Percentiles rank a stretch among this genome's conserved stretches.
Evolutionary conservation across 345 rosid genomes (phyloP).

Genomic region (Garcia nutans): DNA sequence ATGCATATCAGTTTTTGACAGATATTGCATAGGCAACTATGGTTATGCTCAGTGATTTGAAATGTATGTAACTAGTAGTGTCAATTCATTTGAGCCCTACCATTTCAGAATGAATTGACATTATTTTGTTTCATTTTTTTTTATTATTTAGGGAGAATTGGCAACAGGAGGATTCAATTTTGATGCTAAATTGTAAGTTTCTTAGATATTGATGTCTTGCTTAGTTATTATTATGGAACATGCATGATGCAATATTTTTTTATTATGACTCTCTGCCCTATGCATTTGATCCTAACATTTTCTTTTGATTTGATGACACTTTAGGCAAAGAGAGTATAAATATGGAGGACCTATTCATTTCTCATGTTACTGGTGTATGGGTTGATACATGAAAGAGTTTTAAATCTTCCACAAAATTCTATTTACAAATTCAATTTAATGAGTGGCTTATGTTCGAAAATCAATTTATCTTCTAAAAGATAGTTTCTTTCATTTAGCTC

Average conservation of each 20-base stretch:
- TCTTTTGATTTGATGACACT: no score
- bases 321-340: no score
- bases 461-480: no score
- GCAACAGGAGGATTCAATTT: conserved; percentile 98
- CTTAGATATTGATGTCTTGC: background rate
- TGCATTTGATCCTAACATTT: no score
- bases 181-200: conserved; percentile 82
- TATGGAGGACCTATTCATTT: no score
- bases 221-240: background rate
- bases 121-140: conserved; percentile 1
- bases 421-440: no score
- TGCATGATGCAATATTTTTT: background rate
- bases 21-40: conserved; percentile 84
- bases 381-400: no score
- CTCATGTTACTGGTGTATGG: no score
- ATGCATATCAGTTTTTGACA: conserved; percentile 87
- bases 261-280: no score
- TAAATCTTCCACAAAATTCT: no score
- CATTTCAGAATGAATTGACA: background rate
- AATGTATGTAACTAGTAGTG: conserved; percentile 47
- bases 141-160: conserved; percentile 78
- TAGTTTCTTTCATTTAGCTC: no score
- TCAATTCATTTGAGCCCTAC: background rate
- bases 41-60: conserved; percentile 82
- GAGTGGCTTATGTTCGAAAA: no score